Evolutionary conservation across 139 green algal genomes (phyloP).

Genomic region (Chlamydomonas incerta): DNA sequence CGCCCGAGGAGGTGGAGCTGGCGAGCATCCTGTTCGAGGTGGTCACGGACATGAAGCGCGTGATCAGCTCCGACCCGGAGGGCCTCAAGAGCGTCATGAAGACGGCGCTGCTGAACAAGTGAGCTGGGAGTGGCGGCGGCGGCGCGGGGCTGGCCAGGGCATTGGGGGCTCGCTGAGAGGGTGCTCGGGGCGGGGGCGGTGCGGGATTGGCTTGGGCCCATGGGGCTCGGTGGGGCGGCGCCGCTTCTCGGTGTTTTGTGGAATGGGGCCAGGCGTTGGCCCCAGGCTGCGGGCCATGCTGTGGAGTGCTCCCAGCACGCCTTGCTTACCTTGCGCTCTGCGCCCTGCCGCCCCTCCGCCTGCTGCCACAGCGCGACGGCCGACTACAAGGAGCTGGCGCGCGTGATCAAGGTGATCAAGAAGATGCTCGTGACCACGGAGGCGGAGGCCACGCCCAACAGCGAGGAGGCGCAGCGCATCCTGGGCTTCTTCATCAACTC

Average conservation of each 20-base stretch:
- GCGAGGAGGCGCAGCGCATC: constrained; percentile 78
- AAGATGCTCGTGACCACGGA: constrained; percentile 57
- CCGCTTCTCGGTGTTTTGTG: no score
- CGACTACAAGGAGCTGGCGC: constrained; percentile 53
- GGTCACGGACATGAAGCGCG: constrained; percentile 51
- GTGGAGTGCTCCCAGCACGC: no score
- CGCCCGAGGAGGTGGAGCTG: constrained; percentile 50
- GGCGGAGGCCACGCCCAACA: constrained; percentile 65
- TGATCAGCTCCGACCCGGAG: constrained; percentile 52
- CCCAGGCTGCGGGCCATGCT: no score
- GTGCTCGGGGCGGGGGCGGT: no score
- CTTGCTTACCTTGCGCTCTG: not conserved
- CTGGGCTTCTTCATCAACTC: constrained; percentile 83
- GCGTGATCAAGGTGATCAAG: constrained; percentile 58
- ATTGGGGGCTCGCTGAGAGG: no score
- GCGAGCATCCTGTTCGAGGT: constrained; percentile 57
- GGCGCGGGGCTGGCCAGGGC: no score
- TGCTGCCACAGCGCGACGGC: constrained; percentile 42
- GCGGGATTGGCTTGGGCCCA: no score
- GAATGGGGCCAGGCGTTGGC: no score
- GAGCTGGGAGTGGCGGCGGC: no score
- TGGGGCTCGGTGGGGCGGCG: no score
- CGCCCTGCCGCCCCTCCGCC: not conserved
- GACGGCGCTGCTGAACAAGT: constrained; percentile 42
- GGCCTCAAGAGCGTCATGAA: constrained; percentile 49